Evolutionary conservation across 345 rosid species (phyloP).

Genomic region (Eucalyptus globulus): DNA sequence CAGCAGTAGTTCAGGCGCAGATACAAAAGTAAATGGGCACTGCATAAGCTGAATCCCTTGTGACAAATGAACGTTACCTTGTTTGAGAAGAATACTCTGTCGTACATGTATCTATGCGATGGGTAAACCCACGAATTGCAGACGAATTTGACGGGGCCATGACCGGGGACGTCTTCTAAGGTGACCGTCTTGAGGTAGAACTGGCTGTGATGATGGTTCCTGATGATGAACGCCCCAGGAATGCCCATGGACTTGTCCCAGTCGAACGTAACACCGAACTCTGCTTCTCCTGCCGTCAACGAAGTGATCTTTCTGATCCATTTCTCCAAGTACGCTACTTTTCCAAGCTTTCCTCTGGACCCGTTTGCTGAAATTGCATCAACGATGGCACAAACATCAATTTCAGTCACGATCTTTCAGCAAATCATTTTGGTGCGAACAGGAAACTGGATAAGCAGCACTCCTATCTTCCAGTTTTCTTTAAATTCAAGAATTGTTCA

Average conservation of each 20-base stretch:
- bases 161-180: constrained; percentile 37
- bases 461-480: not conserved
- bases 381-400: not conserved
- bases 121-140: constrained; percentile 99
- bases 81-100: constrained; percentile 83
- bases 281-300: constrained; percentile 38
- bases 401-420: not conserved
- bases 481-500: not conserved
- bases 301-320: constrained; percentile 40
- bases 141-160: constrained; percentile 48
- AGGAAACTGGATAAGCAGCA: not conserved
- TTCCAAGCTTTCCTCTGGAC: constrained; percentile 38
- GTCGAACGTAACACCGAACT: constrained; percentile 37
- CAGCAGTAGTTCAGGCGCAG: not conserved
- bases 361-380: constrained; percentile 21
- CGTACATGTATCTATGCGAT: constrained; percentile 37
- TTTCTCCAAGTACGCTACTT: constrained; percentile 50
- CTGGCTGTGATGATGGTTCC: constrained; percentile 60
- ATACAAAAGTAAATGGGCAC: not conserved
- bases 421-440: not conserved
- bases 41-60: not conserved
- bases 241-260: constrained; percentile 60
- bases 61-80: constrained; percentile 31
- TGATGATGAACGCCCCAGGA: constrained; percentile 64
- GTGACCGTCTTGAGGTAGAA: constrained; percentile 52